Percentiles rank a stretch among this genome's conserved stretches.
phyloP scores from a whole-genome alignment of 164 flowering plant genomes.

The Kalanchoe fedtschenkoi region DNA sequence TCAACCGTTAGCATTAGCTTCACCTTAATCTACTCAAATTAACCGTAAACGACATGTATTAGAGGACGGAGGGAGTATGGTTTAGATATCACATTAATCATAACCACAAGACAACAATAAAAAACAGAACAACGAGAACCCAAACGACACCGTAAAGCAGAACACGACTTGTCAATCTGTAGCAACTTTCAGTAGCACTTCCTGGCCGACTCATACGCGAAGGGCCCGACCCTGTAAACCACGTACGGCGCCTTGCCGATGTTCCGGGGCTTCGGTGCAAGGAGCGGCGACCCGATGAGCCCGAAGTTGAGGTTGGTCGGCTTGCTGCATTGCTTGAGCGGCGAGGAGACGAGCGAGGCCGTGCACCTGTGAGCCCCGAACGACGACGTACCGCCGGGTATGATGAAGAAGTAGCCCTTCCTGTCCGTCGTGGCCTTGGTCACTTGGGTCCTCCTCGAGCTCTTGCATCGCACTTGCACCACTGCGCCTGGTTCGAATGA shows the following conservation, averaged over 20 bases:
- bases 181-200: background rate
- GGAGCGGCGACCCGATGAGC: slow-evolving; percentile 25
- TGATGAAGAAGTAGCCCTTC: slow-evolving; percentile 54
- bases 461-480: slow-evolving; percentile 46
- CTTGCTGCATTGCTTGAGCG: slow-evolving; percentile 20
- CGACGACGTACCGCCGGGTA: slow-evolving; percentile 28
- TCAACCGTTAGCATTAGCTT: too few relatives aligned
- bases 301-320: slow-evolving; percentile 38
- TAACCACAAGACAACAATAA: too few relatives aligned
- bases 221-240: slow-evolving; percentile 46
- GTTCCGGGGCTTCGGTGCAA: background rate
- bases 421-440: slow-evolving; percentile 34
- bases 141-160: background rate
- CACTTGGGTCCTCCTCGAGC: slow-evolving; percentile 18
- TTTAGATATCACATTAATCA: too few relatives aligned
- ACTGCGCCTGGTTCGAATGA: slow-evolving; percentile 44
- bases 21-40: too few relatives aligned
- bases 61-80: too few relatives aligned
- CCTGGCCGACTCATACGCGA: slow-evolving; percentile 34
- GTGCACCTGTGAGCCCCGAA: slow-evolving; percentile 41
- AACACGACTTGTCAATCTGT: background rate
- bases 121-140: too few relatives aligned
- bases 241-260: slow-evolving; percentile 2
- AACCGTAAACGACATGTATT: too few relatives aligned
- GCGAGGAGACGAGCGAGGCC: slow-evolving; percentile 29